Evolutionary conservation across 1,139 yeast species (phyloP).

Genomic region (Hyphopichia pseudoburtonii): DNA sequence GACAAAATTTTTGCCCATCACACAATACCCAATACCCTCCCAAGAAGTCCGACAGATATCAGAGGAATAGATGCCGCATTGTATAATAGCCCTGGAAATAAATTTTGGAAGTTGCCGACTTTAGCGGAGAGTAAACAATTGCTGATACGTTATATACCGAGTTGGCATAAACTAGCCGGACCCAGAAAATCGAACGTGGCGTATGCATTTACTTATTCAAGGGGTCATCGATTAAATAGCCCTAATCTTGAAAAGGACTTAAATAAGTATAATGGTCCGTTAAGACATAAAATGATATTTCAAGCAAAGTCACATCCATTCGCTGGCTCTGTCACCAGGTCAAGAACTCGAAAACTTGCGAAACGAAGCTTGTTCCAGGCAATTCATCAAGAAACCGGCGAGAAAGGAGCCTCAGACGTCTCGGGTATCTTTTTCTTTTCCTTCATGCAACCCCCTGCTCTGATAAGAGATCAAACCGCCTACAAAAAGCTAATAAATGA

Average conservation of each 20-base stretch:
- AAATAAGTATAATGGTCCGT: constrained; percentile 28
- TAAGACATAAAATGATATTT: constrained; percentile 22
- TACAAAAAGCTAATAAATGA: constrained; percentile 27
- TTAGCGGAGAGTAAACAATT: constrained; percentile 17
- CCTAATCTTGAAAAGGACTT: constrained; percentile 20
- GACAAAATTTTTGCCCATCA: background rate
- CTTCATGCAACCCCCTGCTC: constrained; percentile 37
- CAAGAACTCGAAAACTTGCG: constrained; percentile 25
- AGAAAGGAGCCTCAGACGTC: constrained; percentile 16
- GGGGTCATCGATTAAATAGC: constrained; percentile 30
- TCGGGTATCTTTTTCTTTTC: constrained; percentile 46
- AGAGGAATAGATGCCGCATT: constrained; percentile 35
- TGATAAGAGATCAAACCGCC: constrained; percentile 23
- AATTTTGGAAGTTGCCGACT: constrained; percentile 19
- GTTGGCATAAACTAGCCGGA: constrained; percentile 22
- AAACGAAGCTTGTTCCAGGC: constrained; percentile 23
- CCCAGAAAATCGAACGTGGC: constrained; percentile 43
- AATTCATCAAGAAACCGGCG: constrained; percentile 14
- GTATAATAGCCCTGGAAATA: constrained; percentile 8
- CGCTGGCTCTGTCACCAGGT: constrained; percentile 35
- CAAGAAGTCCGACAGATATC: constrained; percentile 33
- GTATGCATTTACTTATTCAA: constrained; percentile 30
- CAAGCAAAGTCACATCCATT: constrained; percentile 27
- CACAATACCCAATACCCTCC: constrained; percentile 15
- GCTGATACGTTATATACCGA: constrained; percentile 23